Evolutionary conservation across 2,329 filamentous ascomycete species (phyloP).

Genomic region (Aulographum hederae): DNA sequence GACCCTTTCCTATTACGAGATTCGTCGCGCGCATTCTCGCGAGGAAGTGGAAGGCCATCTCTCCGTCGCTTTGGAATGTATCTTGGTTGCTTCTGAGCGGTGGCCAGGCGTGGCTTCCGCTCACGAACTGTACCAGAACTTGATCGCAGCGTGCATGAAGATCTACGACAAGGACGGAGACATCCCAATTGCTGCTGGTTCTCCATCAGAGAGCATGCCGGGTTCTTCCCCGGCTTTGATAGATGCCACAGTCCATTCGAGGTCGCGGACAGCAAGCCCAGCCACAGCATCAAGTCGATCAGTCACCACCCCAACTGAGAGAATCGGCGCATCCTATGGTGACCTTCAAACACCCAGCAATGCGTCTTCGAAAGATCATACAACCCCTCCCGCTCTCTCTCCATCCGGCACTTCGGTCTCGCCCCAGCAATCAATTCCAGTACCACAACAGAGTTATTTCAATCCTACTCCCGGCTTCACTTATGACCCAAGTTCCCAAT

Average conservation of each 20-base stretch:
- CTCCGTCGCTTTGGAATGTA: conserved; percentile 55
- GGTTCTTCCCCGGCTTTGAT: conserved; percentile 18
- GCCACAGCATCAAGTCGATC: conserved; percentile 14
- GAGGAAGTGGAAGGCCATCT: conserved; percentile 64
- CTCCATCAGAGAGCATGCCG: conserved; percentile 22
- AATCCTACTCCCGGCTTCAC: background rate
- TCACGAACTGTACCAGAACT: conserved; percentile 67
- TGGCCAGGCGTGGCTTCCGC: conserved; percentile 86
- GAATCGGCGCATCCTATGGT: conserved; percentile 10
- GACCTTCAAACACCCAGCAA: conserved; percentile 8
- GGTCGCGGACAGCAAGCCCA: conserved; percentile 27
- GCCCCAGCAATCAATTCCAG: conserved; percentile 4
- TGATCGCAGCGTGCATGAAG: conserved; percentile 71
- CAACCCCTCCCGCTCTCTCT: background rate
- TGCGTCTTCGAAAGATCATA: background rate
- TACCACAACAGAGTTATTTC: conserved; percentile 5
- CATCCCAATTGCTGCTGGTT: conserved; percentile 27
- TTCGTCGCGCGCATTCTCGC: conserved; percentile 52
- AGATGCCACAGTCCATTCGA: conserved; percentile 20
- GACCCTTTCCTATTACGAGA: conserved; percentile 73
- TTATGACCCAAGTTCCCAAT: conserved; percentile 7
- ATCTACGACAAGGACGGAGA: conserved; percentile 54
- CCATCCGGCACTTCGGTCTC: background rate
- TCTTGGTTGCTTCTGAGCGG: conserved; percentile 62
- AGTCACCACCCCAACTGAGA: conserved; percentile 15